Evolutionary conservation across 2,329 filamentous ascomycete genomes (phyloP), one percentile per base, ranked within the genome.

Genomic region (Aureobasidium sp.): DNA sequence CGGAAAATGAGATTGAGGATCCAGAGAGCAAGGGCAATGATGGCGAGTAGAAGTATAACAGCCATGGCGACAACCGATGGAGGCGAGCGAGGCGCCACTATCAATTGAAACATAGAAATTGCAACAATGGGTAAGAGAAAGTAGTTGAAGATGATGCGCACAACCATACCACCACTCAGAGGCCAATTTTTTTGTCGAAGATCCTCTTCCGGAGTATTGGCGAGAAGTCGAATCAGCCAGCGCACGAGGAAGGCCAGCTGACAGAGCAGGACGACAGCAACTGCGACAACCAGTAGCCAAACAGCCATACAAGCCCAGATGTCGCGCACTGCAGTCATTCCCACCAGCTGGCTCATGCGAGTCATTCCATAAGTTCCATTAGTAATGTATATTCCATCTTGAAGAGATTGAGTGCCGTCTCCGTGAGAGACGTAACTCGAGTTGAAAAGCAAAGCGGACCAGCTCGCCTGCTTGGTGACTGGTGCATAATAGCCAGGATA

Each of bases 401-500:
- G 77, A 15, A 96, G 74, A 65, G 84, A 87, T 65, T 86, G 80
- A 65, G 83, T 87, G 7, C 87, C 84, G 34, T 82, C 78, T 14
- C 83, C 84, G 39, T 87, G 78, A 69, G 85, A 88, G 64, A 95
- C 87, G 68, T 96, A 89, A 74, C 88, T 96, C 67, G 94, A 80
- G 72, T 97, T 96, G 79, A 97, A 97, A 81, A 97, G 88, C 64
- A 99, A 83, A 5, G 86, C 77, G 0, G 93, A 94, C 94, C 94
- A 99, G 42, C 88, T 86, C 15, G 84, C 88, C 73, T 93, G 90
- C 73, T 92, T 96, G 62, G 93, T 84, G 8, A 91, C 88, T 5
- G 94, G 94, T 72, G 96, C 93, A 72, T 91, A 99, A 72, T 89
- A 99, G 12, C 94, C 94, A 0, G 94, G 94, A 70, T 97, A 99